Conservation (phyloP, 2,329 filamentous ascomycete species). For the Epichloe amarillans region DNA sequence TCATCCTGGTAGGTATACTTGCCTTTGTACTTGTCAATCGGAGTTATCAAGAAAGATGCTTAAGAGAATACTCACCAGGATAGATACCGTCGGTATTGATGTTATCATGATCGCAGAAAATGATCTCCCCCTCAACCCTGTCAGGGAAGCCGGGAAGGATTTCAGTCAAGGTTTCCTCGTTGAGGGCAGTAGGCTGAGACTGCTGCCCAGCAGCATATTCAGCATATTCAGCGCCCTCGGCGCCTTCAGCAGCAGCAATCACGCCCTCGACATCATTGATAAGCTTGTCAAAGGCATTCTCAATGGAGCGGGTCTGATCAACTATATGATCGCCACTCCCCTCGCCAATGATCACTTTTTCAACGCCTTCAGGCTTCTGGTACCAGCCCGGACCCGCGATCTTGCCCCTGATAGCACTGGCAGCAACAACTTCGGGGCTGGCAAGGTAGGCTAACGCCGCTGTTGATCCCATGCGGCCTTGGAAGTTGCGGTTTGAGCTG, state of each 20-base stretch:
- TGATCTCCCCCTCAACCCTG: neutral
- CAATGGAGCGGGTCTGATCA: constrained; percentile 36
- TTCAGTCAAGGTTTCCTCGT: constrained; percentile 6
- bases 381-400: constrained; percentile 73
- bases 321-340: constrained; percentile 45
- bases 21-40: neutral
- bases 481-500: constrained; percentile 80
- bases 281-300: constrained; percentile 59
- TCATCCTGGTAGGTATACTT: constrained; percentile 89
- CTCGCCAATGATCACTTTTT: constrained; percentile 57
- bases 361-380: constrained; percentile 52
- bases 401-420: constrained; percentile 62
- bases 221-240: constrained; percentile 14
- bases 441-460: constrained; percentile 55
- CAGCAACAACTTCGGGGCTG: constrained; percentile 83
- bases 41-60: too few species aligned
- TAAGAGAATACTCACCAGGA: neutral
- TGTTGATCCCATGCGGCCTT: constrained; percentile 33
- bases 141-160: constrained; percentile 5
- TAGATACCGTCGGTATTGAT: constrained; percentile 1
- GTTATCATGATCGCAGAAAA: neutral
- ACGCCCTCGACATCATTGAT: constrained; percentile 54
- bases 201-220: neutral
- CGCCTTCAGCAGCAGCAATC: constrained; percentile 39
- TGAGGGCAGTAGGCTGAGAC: neutral